phyloP scores from a whole-genome alignment of 805 yeast species.

The Komagataella pastoris region DNA sequence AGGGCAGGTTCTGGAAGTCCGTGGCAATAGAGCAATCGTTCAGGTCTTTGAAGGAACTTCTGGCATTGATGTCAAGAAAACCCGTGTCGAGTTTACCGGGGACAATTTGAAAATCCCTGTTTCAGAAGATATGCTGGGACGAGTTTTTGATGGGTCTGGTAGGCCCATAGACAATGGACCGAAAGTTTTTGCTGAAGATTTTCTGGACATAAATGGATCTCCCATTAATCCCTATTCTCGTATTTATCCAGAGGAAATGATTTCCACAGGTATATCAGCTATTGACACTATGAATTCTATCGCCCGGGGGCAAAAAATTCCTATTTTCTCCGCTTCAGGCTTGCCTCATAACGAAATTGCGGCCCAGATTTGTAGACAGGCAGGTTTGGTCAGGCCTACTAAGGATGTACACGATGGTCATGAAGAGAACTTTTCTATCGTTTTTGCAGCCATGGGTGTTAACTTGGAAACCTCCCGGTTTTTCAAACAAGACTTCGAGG shows the following conservation, averaged over 20 bases:
- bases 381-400: constrained; percentile 97
- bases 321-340: constrained; percentile 98
- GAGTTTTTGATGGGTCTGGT: constrained; percentile 98
- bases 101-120: constrained; percentile 87
- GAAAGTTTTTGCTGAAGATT: constrained; percentile 95
- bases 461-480: constrained; percentile 96
- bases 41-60: constrained; percentile 99
- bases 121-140: constrained; percentile 93
- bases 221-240: constrained; percentile 98
- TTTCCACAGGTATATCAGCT: constrained; percentile 96
- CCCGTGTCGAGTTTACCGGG: constrained; percentile 95
- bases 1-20: constrained; percentile 96
- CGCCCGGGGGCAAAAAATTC: constrained; percentile 99
- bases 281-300: constrained; percentile 99
- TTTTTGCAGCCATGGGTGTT: constrained; percentile 99
- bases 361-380: constrained; percentile 99
- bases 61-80: constrained; percentile 96
- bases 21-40: constrained; percentile 93
- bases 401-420: constrained; percentile 99
- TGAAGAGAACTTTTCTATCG: constrained; percentile 98
- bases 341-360: constrained; percentile 99
- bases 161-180: constrained; percentile 98
- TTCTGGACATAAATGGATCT: constrained; percentile 95
- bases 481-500: constrained; percentile 98
- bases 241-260: constrained; percentile 99